These are phyloP conservation scores for Begonia masoniana DNA, from an alignment of 306 rosid species.

Conservation along the genomic window DNA sequence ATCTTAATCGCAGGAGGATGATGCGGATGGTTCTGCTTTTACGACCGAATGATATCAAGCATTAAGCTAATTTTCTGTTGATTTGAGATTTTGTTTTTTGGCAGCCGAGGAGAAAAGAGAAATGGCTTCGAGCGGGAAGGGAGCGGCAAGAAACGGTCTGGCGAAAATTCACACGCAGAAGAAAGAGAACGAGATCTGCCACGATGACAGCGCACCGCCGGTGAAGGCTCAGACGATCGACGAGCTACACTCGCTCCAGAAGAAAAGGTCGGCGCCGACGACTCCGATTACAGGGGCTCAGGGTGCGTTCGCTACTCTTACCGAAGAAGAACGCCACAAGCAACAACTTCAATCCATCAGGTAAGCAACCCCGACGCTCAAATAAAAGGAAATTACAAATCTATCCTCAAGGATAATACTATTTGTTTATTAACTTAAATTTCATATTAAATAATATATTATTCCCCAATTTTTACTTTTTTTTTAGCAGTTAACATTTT, in stretches of 20 bases:
- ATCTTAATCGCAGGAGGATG: too few species aligned
- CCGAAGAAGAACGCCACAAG: conserved; percentile 60
- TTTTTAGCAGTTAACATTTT: too few species aligned
- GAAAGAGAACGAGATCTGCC: conserved; percentile 32
- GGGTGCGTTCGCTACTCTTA: conserved; percentile 18
- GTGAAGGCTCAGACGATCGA: conserved; percentile 84
- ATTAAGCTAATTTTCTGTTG: too few species aligned
- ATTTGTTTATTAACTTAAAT: too few species aligned
- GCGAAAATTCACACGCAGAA: conserved; percentile 32
- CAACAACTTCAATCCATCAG: conserved; percentile 80
- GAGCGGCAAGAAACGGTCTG: conserved; percentile 30
- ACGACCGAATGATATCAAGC: too few species aligned
- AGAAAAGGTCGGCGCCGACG: conserved; percentile 58
- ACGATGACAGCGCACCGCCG: conserved; percentile 55
- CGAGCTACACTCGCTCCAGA: conserved; percentile 73
- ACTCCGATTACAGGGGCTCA: conserved; percentile 35
- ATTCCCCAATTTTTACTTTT: too few species aligned
- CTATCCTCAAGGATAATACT: too few species aligned
- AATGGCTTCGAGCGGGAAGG: conserved; percentile 2
- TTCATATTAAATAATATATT: too few species aligned
- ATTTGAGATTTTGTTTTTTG: background rate
- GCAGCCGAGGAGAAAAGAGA: background rate
- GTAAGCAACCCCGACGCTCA: conserved; percentile 9
- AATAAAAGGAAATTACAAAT: too few species aligned
- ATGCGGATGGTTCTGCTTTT: too few species aligned